phyloP scores from a whole-genome alignment of 345 rosid species.

The Kandelia obovata region DNA sequence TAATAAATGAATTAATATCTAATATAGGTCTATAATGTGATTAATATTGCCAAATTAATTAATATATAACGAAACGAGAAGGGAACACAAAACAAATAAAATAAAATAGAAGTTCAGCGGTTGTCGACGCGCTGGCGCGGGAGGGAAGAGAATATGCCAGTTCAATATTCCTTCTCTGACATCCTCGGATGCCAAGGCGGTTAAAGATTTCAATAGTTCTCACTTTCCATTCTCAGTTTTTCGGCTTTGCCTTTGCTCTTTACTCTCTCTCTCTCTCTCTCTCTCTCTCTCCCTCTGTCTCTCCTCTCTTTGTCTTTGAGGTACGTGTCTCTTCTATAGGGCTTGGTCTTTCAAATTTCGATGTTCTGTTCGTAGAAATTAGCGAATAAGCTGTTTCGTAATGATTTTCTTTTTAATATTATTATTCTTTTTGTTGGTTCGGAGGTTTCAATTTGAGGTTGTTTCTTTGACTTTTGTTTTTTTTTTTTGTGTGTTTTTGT shows the following conservation, averaged over 20 bases:
- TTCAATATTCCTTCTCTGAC: slow-evolving; percentile 18
- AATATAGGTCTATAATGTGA: not conserved
- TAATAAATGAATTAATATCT: too few species aligned
- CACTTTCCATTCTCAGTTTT: slow-evolving; percentile 8
- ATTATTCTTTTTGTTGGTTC: not conserved
- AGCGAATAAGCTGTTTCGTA: too few species aligned
- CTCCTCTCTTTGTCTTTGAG: not conserved
- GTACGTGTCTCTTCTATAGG: not conserved
- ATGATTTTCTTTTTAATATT: too few species aligned
- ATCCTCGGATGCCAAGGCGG: slow-evolving; percentile 29
- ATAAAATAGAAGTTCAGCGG: not conserved
- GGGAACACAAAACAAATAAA: not conserved
- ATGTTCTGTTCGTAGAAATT: not conserved
- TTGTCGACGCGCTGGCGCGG: not conserved
- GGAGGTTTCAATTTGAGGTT: not conserved
- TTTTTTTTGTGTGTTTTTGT: not conserved
- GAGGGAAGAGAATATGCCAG: slow-evolving; percentile 30
- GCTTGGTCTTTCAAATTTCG: not conserved
- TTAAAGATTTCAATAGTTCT: not conserved
- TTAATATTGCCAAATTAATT: not conserved
- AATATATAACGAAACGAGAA: not conserved
- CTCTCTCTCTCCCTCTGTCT: not conserved
- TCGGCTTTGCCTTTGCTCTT: not conserved
- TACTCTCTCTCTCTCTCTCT: not conserved
- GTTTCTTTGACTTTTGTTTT: too few species aligned